Base-by-base conservation (phyloP, 1,284 basidiomycete genomes). In the Cutaneotrichosporon sp. region DNA sequence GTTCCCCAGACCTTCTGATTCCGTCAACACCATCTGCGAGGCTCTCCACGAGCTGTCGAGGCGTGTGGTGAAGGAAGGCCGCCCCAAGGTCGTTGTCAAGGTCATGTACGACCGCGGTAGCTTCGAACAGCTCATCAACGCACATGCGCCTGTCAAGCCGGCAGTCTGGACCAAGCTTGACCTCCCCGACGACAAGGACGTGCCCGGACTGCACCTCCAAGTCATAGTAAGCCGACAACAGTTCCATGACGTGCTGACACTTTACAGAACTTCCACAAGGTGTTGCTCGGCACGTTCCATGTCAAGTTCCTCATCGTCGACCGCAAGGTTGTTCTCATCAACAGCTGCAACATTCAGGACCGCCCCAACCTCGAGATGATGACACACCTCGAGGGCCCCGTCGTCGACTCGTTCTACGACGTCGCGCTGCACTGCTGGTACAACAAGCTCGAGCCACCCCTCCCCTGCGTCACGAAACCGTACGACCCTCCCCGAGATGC, bases 241-340 rank as follows among this genome's bases (percentile, higher is more conserved):
- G 46, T 20, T 27, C 10, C 25, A 16, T 43, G 43, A 20, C 13
- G 13, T 57, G 27, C 74, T 65, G 67, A 54, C 60, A 33, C 27
- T 55, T 31, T n/a, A 38, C 63, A 72, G 75, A 81, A 80, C 67
- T 81, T 80, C 59, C 79, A 82, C 66, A 80, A 83, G 25, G 86
- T 87, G 1, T 66, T 87, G 20, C 78, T 88, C 53, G 89, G 88
- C 33, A 91, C 89, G 0, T 91, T 91, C 78, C 90, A 91, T 69
- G 86, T 87, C 49, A 90, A 91, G 74, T 89, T 88, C 65, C 81
- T 90, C 72, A 81, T 90, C 58, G 86, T 91, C 10, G 89, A 91
- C 71, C 83, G 89, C 18, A 87, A 85, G 67, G 82, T 90, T 31
- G 89, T 87, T 0, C 79, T 90, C 59, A 79, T 91, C 67, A 89